A percentile compares a stretch with the other conserved stretches of the same genome.
Conservation (phyloP, 805 yeast species). For the Grigorovia transvaalensis region DNA sequence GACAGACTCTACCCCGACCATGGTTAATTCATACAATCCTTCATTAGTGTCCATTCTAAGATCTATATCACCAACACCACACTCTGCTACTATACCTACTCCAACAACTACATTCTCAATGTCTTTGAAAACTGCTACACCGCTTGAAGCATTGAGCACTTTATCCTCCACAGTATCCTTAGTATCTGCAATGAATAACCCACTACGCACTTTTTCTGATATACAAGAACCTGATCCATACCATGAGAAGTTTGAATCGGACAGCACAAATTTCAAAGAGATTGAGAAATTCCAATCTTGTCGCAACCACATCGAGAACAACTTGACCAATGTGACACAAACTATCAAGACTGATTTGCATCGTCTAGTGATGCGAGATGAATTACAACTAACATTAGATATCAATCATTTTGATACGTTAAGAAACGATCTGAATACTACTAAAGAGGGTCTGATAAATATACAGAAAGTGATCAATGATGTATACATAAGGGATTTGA, state of each 20-base stretch:
- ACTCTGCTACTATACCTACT: not conserved
- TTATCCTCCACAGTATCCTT: not conserved
- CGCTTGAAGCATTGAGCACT: not conserved
- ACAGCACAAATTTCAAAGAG: not conserved
- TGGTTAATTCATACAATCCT: not conserved
- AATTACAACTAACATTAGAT: slow-evolving; percentile 15
- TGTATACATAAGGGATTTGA: slow-evolving; percentile 22
- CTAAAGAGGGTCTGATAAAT: slow-evolving; percentile 17
- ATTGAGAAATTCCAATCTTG: slow-evolving; percentile 9
- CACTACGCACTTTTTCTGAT: not conserved
- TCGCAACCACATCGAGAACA: slow-evolving; percentile 15
- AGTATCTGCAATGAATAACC: not conserved
- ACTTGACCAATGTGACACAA: slow-evolving; percentile 16
- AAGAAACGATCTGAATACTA: slow-evolving; percentile 17
- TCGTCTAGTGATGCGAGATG: slow-evolving; percentile 18
- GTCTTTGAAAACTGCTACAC: not conserved
- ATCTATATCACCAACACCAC: not conserved
- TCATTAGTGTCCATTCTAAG: not conserved
- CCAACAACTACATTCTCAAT: not conserved
- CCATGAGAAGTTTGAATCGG: not conserved
- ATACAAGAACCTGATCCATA: not conserved
- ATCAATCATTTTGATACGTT: slow-evolving; percentile 19
- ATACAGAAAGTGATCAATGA: slow-evolving; percentile 21
- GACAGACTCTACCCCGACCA: not conserved
- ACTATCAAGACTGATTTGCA: slow-evolving; percentile 13